Evolutionary conservation across 371 early-diverging fungal species (phyloP), one percentile per base, ranked within the genome.

Genomic region (Mucor mucedo): DNA sequence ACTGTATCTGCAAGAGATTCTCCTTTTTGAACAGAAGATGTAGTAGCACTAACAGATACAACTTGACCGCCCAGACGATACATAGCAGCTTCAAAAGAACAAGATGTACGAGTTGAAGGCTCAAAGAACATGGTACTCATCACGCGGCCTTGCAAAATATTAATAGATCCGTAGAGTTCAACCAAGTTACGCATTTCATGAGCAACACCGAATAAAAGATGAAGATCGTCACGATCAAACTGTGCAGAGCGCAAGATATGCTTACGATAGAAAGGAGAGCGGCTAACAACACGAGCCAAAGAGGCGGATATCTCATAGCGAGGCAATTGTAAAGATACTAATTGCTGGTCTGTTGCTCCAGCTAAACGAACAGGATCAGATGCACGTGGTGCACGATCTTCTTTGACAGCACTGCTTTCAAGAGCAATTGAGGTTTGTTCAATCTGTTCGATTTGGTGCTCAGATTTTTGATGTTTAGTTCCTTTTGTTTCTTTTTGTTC

Each of bases 71-170:
- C 98, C 29, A 98, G 83, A 42, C 98, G 90, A 68, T 86, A 66
- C 97, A 96, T 96, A 41, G 98, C 98, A 33, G 98, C 89, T 71
- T 95, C 90, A 76, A 98, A 96, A 11, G 96, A 96, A 66, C 88
- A 85, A 8, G 91, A 89, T 2, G 98, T 98, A 62, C 98, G 89
- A 50, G 97, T 97, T 49, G 94, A 94, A 41, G 98, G 94, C 83
- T 98, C 98, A 72, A 91, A 97, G 86, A 98, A 97, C 71, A 96
- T 93, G 28, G 92, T 90, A 75, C 91, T 92, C 84, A 98, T 87
- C 4, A 96, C 93, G 65, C 94, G 94, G 30, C 97, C 97, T 48
- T 86, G 78, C 49, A 98, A 80, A 54, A 98, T 61, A 49, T 93
- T 90, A 61, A 95, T 85, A 38, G 82, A 76, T 7, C 96, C 97